phyloP scores from a whole-genome alignment of 306 rosid genomes.

The Vigna hirtella region DNA sequence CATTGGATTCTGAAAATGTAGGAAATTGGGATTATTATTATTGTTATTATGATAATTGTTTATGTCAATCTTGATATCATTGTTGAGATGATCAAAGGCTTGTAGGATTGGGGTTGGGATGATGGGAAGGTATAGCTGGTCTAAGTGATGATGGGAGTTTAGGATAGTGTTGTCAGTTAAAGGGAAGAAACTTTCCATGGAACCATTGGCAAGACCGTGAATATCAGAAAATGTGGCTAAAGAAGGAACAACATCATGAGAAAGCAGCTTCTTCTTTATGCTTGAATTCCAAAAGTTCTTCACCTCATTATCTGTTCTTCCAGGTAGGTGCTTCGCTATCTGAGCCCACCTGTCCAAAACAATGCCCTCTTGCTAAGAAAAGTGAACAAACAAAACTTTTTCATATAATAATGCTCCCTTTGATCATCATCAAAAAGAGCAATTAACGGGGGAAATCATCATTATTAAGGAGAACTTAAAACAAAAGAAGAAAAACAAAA shows the following conservation, averaged over 20 bases:
- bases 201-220: slow-evolving; percentile 47
- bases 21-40: slow-evolving; percentile 43
- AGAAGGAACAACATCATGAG: slow-evolving; percentile 63
- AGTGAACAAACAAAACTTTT: slow-evolving; percentile 21
- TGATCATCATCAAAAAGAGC: slow-evolving; percentile 9
- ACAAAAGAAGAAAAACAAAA: background rate
- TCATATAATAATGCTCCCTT: slow-evolving; percentile 19
- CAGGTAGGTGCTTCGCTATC: slow-evolving; percentile 95
- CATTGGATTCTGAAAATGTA: slow-evolving; percentile 49
- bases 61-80: slow-evolving; percentile 52
- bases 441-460: background rate
- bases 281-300: slow-evolving; percentile 99
- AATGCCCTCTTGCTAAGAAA: slow-evolving; percentile 12
- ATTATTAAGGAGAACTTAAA: background rate
- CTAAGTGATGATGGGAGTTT: slow-evolving; percentile 43
- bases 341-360: slow-evolving; percentile 83
- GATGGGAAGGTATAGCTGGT: slow-evolving; percentile 59
- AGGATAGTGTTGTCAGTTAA: slow-evolving; percentile 61
- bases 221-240: slow-evolving; percentile 63
- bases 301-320: slow-evolving; percentile 99
- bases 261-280: slow-evolving; percentile 87
- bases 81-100: slow-evolving; percentile 45
- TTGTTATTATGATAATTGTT: slow-evolving; percentile 18
- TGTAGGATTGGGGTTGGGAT: slow-evolving; percentile 58
- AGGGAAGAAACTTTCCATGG: slow-evolving; percentile 64